Evolutionary conservation across 148 eudicot genomes (phyloP).

Genomic region (Vaccinium corymbosum): DNA sequence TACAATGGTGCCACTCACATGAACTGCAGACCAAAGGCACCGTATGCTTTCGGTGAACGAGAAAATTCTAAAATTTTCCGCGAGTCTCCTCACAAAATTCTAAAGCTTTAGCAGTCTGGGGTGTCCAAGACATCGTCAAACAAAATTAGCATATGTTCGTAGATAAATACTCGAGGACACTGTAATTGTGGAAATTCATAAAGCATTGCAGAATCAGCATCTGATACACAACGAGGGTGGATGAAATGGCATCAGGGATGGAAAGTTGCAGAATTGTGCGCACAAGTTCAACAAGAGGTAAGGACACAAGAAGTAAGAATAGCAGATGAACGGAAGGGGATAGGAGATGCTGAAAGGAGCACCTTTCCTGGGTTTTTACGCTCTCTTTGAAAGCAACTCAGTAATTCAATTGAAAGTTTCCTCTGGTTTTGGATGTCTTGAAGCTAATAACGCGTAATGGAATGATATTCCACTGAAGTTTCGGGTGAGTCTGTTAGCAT

Average conservation of each 20-base stretch:
- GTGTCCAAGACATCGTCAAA: background rate
- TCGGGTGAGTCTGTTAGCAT: background rate
- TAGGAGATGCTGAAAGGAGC: background rate
- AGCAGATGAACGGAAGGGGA: background rate
- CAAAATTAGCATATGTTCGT: background rate
- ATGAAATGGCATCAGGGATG: background rate
- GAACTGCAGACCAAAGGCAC: too few species aligned
- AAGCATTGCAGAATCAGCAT: background rate
- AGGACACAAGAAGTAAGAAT: background rate
- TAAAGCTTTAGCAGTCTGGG: background rate
- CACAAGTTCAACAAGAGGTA: background rate
- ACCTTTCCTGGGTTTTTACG: background rate
- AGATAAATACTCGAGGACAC: background rate
- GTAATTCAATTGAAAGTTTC: too few species aligned
- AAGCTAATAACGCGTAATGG: too few species aligned
- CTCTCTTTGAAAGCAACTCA: background rate
- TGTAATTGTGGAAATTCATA: background rate
- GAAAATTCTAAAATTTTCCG: too few species aligned
- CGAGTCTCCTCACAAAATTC: background rate
- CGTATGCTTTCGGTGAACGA: too few species aligned
- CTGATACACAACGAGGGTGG: background rate
- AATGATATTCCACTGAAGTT: background rate
- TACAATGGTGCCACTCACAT: too few species aligned
- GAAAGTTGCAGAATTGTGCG: background rate
- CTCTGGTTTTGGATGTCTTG: too few species aligned